Percentiles rank a stretch among this genome's conserved stretches.
Conservation (phyloP, 1,139 yeast species). For the Debaryomyces psychrophilus region DNA sequence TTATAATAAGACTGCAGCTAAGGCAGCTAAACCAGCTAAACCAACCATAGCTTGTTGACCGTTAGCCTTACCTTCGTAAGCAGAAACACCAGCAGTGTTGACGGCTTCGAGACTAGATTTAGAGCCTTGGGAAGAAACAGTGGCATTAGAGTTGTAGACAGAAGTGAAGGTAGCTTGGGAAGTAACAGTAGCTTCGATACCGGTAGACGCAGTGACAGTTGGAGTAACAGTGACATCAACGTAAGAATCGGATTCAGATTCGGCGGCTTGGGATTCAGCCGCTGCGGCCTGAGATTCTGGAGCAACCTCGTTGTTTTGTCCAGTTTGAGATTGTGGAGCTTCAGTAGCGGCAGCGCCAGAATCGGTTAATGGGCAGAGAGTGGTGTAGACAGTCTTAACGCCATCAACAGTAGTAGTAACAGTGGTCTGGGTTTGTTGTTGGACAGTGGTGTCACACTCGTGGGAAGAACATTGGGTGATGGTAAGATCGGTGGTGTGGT, state of each 20-base stretch:
- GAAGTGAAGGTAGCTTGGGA: constrained; percentile 39
- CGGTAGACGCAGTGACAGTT: constrained; percentile 39
- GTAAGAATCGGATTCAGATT: constrained; percentile 25
- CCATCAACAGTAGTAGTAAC: constrained; percentile 49
- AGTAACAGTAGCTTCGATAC: constrained; percentile 39
- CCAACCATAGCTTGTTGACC: constrained; percentile 35
- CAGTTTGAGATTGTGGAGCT: constrained; percentile 10
- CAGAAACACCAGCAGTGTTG: constrained; percentile 24
- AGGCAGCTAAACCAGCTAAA: constrained; percentile 48
- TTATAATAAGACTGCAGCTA: constrained; percentile 48
- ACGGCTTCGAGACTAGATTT: constrained; percentile 23
- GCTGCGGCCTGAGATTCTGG: constrained; percentile 15
- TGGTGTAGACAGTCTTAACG: constrained; percentile 48
- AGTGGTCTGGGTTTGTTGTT: constrained; percentile 23
- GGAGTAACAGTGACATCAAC: constrained; percentile 38
- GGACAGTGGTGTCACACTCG: constrained; percentile 32
- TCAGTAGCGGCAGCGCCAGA: constrained; percentile 18
- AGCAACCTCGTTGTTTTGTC: constrained; percentile 1
- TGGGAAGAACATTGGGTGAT: constrained; percentile 44
- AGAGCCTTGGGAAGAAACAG: constrained; percentile 18
- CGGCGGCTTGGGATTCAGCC: constrained; percentile 18
- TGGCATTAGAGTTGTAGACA: constrained; percentile 20
- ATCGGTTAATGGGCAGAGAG: constrained; percentile 47
- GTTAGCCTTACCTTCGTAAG: constrained; percentile 35
- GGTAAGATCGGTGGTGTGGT: constrained; percentile 41